Evolutionary conservation across 2,329 filamentous ascomycete genomes (phyloP), one percentile per base, ranked within the genome.

Genomic region (Beauveria medogensis): DNA sequence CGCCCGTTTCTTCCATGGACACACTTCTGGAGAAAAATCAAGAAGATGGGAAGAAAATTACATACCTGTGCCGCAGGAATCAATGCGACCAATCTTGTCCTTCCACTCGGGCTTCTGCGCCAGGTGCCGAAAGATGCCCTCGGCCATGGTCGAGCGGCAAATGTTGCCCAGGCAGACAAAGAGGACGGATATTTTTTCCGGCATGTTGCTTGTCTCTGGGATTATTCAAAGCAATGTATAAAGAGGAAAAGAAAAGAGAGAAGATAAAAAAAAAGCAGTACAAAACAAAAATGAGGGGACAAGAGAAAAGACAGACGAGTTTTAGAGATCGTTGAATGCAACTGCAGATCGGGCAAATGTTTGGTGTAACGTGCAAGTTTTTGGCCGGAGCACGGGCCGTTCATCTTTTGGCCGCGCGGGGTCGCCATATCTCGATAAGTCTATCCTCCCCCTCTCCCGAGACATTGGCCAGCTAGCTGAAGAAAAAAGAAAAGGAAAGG

Each of bases 131-230:
- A 99, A 97, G 65, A 96, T 90, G 55, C 90, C 94, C 78, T 97
- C 93, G 51, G 92, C 91, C 94, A 99, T 97, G 37, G 94, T 90
- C 8, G 92, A 96, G 63, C 83, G 81, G 72, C 92, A 99, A 70
- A 97, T 97, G 75, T 99, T 99, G 73, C 94, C 94, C 40, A 97
- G 82, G 76, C 94, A 99, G 67, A 97, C 93, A 72, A 97, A 97
- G 57, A 97, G 84, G 43, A 97, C 89, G 2, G 88, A 92, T 59
- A 90, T 66, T 44, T 73, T 72, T 63, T 76, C 75, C 7, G 74
- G 43, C 59, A 61, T 61, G 9, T 1, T 47, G n/a, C 40, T n/a
- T 9, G 7, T 22, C 2, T 18, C 16, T 14, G 16, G 26, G 34
- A 30, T 28, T 5, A 34, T 10, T 51, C 14, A 30, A 34, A 51